Percentiles rank a stretch among this genome's conserved stretches.
Evolutionary conservation across 1,284 basidiomycete species (phyloP).

Genomic region (Peniophora sp.): DNA sequence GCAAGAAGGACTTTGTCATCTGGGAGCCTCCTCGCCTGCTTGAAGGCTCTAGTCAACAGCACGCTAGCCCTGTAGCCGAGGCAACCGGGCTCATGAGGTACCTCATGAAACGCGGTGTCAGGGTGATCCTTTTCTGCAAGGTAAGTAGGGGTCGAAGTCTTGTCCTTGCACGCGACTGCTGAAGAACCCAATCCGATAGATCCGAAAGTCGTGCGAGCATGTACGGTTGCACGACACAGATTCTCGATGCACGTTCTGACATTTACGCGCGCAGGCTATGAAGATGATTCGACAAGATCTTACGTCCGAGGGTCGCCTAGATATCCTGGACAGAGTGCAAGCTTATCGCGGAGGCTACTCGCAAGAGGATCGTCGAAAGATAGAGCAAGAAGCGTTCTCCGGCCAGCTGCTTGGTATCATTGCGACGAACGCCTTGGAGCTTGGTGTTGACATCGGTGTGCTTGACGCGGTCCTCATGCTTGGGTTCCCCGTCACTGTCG

Average conservation of each 20-base stretch:
- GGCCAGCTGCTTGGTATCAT: constrained; percentile 80
- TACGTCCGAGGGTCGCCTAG: constrained; percentile 66
- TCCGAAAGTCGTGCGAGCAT: constrained; percentile 76
- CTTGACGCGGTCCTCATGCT: constrained; percentile 88
- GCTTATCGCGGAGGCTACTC: constrained; percentile 82
- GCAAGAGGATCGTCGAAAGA: constrained; percentile 72
- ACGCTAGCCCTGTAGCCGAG: constrained; percentile 59
- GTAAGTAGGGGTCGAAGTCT: constrained; percentile 28
- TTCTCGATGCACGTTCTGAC: constrained; percentile 2
- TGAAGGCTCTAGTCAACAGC: constrained; percentile 32
- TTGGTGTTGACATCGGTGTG: constrained; percentile 86
- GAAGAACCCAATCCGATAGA: constrained; percentile 31
- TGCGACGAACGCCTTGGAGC: constrained; percentile 87
- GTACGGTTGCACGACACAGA: constrained; percentile 30
- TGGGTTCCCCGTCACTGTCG: constrained; percentile 75
- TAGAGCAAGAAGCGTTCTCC: constrained; percentile 83
- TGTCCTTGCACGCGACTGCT: neutral
- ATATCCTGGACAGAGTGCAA: constrained; percentile 74
- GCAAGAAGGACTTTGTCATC: constrained; percentile 69
- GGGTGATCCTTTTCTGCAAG: constrained; percentile 86
- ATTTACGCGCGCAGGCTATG: no score
- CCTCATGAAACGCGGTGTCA: constrained; percentile 75
- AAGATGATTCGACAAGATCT: constrained; percentile 71
- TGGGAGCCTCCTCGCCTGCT: constrained; percentile 75
- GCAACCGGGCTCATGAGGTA: constrained; percentile 73